A percentile compares a stretch with the other conserved stretches of the same genome.
Evolutionary conservation across 805 yeast genomes (phyloP).

Genomic region (Candida vaughaniae): DNA sequence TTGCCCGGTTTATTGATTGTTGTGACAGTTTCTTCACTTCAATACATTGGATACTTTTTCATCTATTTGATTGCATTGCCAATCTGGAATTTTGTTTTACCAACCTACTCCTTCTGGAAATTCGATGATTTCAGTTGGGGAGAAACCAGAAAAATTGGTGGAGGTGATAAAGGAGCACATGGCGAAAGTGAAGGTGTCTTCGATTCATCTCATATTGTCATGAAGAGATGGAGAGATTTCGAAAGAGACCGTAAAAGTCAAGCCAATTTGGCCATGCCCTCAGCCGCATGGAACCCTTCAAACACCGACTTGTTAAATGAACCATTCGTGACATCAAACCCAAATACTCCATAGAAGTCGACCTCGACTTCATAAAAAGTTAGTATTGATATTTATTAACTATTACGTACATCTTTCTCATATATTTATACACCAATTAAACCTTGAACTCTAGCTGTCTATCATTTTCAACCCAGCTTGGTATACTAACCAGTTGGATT

Average conservation of each 20-base stretch:
- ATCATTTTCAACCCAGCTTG: neutral
- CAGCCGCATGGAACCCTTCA: slow-evolving; percentile 48
- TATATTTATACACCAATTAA: neutral
- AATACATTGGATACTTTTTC: slow-evolving; percentile 75
- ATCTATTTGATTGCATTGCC: slow-evolving; percentile 80
- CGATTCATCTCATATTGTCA: slow-evolving; percentile 84
- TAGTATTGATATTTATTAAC: too few relatives aligned
- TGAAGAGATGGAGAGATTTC: slow-evolving; percentile 94
- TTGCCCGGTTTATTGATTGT: slow-evolving; percentile 81
- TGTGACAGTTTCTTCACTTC: slow-evolving; percentile 71
- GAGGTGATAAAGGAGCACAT: slow-evolving; percentile 64
- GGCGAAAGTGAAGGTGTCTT: slow-evolving; percentile 76
- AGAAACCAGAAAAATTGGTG: slow-evolving; percentile 80
- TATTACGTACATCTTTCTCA: neutral
- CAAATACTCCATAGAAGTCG: slow-evolving; percentile 3
- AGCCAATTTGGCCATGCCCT: slow-evolving; percentile 26
- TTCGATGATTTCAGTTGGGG: slow-evolving; percentile 98
- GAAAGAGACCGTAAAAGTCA: slow-evolving; percentile 62
- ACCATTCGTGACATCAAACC: slow-evolving; percentile 2
- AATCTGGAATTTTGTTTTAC: slow-evolving; percentile 90
- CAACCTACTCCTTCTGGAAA: slow-evolving; percentile 88
- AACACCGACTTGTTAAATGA: slow-evolving; percentile 24
- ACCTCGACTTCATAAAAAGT: too few relatives aligned
- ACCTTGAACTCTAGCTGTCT: neutral
- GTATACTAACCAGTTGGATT: neutral